Evolutionary conservation across 257 asterid genomes (phyloP), one percentile per base, ranked within the genome.

Genomic region (Solanum bulbocastanum): DNA sequence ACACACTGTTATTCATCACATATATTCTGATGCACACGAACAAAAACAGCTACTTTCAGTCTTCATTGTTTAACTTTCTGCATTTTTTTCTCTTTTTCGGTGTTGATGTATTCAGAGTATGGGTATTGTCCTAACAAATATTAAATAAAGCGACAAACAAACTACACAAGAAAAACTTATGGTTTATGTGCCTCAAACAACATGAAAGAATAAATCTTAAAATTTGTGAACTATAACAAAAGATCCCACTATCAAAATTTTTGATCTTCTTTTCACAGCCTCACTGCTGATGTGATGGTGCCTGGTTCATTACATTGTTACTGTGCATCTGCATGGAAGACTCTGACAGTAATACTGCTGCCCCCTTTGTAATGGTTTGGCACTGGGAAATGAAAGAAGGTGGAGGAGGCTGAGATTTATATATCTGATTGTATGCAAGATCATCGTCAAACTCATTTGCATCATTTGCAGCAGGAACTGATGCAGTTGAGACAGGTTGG

Each of bases 401-500:
- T 15, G 89, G 87, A 20, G 95, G 42, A 90, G 99, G 99, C 92
- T 96, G 99, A 87, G 92, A 88, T 90, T 94, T 95, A 90, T 95
- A 95, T 89, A 96, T 94, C 91, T 91, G 95, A 83, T 88, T 93
- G 90, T 94, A 95, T 46, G 94, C 95, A 87, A 95, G 89, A 60
- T 94, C 96, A 85, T 95, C 98, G 23, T 94, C 97, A 89, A 94
- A 91, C 86, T 94, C 98, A 89, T 83, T 65, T 58, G 88, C 90
- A 76, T 87, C 91, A 76, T 83, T 87, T 81, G 89, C 83, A 85
- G 91, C 76, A 32, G 88, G 87, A 76, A 56, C 89, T 60, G 91
- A 62, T 71, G 92, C 58, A 75, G 89, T 87, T 30, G 89, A 75
- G 85, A 90, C 88, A 35, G 93, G 87, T 86, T 91, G 95, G 49